Base-by-base conservation (phyloP, 345 rosid species). In the Ceriops tagal region DNA sequence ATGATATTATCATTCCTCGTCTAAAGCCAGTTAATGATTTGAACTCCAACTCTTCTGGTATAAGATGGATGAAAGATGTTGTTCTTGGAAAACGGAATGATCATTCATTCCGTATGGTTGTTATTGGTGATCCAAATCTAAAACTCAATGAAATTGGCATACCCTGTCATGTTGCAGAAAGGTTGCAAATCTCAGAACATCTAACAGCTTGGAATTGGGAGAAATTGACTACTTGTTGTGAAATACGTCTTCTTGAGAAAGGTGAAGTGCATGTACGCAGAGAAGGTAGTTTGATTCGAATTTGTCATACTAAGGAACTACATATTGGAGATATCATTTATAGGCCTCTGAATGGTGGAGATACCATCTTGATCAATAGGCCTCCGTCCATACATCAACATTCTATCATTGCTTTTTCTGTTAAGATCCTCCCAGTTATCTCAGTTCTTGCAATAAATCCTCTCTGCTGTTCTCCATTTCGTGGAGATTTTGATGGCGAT, bases 331-430 rank as follows among this genome's bases (percentile, higher is more conserved):
- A 95, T 58, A 79, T 70, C 10, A 81, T 95, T 58, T 84, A 71
- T 64, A 75, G 99, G 81, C 80, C 88, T 49, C 77, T 95, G 49
- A 78, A 27, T 39, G 89, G 92, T 62, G 99, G 99, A 57, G 99
- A 95, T 68, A 81, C 72, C 1, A 81, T 92, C 53, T 63, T 95
- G 72, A 85, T 95, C 72, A 92, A 92, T 71, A 83, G 97, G 81
- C 99, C 99, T 51, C 99, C 99, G 39, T 87, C 99, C 1, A 92
- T 90, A 60, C 99, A 95, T 76, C 92, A 86, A 37, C 99, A 95
- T 72, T 95, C 99, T 1, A 83, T 88, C 27, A 86, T 95, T 60
- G 92, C 96, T 30, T 73, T 95, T 73, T 78, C 86, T n/a, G 96
- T 83, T 13, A 90, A 72, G 72, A 71, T 92, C 59, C 85, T 95